Percentiles rank a stretch among this genome's conserved stretches.
Evolutionary conservation across 352 stramenopile genomes (phyloP).

Genomic region (Pythium sp.): DNA sequence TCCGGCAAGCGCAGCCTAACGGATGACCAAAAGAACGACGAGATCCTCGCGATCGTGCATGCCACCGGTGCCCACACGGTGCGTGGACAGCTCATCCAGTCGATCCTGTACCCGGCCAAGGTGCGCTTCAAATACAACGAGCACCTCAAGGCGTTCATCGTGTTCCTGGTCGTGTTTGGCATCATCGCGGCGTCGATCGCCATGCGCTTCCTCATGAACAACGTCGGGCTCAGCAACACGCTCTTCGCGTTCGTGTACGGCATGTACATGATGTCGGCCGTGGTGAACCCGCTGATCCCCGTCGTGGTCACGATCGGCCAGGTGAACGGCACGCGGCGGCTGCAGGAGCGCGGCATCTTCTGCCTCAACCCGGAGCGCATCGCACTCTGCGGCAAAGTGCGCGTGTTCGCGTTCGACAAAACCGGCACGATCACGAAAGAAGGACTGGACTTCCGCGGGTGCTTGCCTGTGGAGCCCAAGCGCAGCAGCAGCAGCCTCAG

Average conservation of each 20-base stretch:
- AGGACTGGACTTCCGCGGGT: slow-evolving; percentile 64
- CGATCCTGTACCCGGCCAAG: slow-evolving; percentile 70
- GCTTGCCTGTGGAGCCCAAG: slow-evolving; percentile 10
- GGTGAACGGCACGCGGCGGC: slow-evolving; percentile 60
- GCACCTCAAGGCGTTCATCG: slow-evolving; percentile 67
- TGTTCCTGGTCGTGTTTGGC: slow-evolving; percentile 56
- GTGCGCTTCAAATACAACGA: slow-evolving; percentile 88
- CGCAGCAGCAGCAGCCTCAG: not conserved
- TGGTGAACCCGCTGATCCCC: slow-evolving; percentile 71
- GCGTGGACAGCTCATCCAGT: slow-evolving; percentile 72
- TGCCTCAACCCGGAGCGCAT: slow-evolving; percentile 71
- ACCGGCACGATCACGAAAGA: slow-evolving; percentile 85
- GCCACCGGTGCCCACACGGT: slow-evolving; percentile 68
- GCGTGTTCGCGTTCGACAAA: slow-evolving; percentile 84
- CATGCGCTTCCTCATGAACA: slow-evolving; percentile 42
- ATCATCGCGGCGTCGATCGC: slow-evolving; percentile 45
- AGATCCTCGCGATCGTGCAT: slow-evolving; percentile 59
- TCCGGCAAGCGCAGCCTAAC: slow-evolving; percentile 30
- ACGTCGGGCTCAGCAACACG: slow-evolving; percentile 53
- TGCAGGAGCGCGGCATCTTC: slow-evolving; percentile 53
- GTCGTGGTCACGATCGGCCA: slow-evolving; percentile 79
- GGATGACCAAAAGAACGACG: slow-evolving; percentile 30
- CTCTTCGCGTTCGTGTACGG: slow-evolving; percentile 51
- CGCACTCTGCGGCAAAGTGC: slow-evolving; percentile 79
- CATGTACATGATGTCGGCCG: slow-evolving; percentile 53